Conservation (phyloP, 768 basidiomycete species). For the Mycena leptocephala region DNA sequence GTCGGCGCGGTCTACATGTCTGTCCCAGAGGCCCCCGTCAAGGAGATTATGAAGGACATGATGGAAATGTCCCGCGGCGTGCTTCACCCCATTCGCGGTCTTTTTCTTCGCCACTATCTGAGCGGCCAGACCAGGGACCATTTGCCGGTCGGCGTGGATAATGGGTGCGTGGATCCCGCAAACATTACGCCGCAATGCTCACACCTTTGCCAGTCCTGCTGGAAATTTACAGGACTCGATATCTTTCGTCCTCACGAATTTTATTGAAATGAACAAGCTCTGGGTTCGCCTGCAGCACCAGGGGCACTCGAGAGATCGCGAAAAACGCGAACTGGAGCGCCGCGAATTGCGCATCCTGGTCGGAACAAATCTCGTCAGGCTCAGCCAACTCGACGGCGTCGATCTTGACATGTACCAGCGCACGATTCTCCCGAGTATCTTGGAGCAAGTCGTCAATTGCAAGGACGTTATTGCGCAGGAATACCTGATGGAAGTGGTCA, state of each 20-base stretch:
- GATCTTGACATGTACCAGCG: slow-evolving; percentile 93
- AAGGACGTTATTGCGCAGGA: slow-evolving; percentile 99
- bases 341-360: slow-evolving; percentile 96
- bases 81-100: slow-evolving; percentile 95
- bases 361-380: slow-evolving; percentile 96
- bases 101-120: slow-evolving; percentile 97
- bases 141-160: slow-evolving; percentile 88
- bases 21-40: slow-evolving; percentile 95
- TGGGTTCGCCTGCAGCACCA: slow-evolving; percentile 99
- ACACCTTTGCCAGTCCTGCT: slow-evolving; percentile 70
- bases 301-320: slow-evolving; percentile 96
- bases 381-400: slow-evolving; percentile 96
- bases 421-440: slow-evolving; percentile 90
- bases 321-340: slow-evolving; percentile 97
- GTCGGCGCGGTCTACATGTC: slow-evolving; percentile 99
- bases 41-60: slow-evolving; percentile 99
- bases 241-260: slow-evolving; percentile 96
- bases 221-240: slow-evolving; percentile 97
- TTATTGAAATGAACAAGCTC: slow-evolving; percentile 99
- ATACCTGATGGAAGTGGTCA: slow-evolving; percentile 99
- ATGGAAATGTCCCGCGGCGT: slow-evolving; percentile 99
- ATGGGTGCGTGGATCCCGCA: slow-evolving; percentile 72
- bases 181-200: not conserved
- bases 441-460: slow-evolving; percentile 98
- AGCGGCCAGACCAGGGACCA: slow-evolving; percentile 97